phyloP scores from a whole-genome alignment of 352 stramenopile genomes.

The Globisporangium canariense region DNA sequence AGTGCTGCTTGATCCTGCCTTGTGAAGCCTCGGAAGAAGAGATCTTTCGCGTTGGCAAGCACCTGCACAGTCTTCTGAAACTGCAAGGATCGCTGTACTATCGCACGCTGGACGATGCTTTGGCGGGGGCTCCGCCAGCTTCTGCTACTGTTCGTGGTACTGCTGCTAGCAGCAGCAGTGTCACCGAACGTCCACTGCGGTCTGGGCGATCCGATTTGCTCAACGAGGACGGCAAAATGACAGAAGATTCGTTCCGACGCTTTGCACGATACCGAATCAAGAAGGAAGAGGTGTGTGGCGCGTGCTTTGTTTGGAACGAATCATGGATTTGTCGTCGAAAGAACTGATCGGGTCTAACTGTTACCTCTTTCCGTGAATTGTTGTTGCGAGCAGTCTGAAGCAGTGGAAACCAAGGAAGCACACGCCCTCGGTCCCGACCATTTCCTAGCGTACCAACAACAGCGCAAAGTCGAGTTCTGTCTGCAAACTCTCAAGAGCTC shows the following conservation, averaged over 20 bases:
- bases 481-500: conserved; percentile 50
- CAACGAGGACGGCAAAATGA: conserved; percentile 52
- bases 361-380: no score
- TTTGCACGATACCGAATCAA: conserved; percentile 66
- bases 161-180: background rate
- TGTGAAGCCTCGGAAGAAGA: conserved; percentile 51
- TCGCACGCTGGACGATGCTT: conserved; percentile 25
- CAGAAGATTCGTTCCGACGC: conserved; percentile 65
- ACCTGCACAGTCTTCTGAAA: conserved; percentile 66
- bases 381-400: conserved; percentile 13
- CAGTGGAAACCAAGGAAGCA: conserved; percentile 21
- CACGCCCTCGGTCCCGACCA: conserved; percentile 34
- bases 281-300: conserved; percentile 45
- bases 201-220: conserved; percentile 26
- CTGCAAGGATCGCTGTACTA: conserved; percentile 68
- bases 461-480: conserved; percentile 48
- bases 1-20: conserved; percentile 68
- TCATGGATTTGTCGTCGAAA: no score
- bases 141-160: background rate
- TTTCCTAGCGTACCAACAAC: conserved; percentile 64
- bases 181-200: background rate
- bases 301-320: background rate
- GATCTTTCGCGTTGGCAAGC: conserved; percentile 72
- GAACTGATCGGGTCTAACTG: no score
- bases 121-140: background rate